Conservation (phyloP, 805 yeast genomes). For the Wickerhamomyces hampshirensis region DNA sequence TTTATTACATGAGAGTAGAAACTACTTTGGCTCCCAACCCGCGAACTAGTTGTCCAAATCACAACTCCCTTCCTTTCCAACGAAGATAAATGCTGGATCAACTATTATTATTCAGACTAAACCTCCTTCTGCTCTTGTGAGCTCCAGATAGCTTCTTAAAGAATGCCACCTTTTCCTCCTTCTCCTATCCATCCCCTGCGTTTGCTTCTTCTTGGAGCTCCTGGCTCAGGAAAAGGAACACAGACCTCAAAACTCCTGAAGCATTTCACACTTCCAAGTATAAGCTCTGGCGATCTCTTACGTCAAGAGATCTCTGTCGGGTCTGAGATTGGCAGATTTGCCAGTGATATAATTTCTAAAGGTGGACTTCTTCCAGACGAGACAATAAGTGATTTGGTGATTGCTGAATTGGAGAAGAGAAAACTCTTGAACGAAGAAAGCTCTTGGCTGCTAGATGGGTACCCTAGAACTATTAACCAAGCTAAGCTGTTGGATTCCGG, state of each 20-base stretch:
- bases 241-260: conserved; percentile 64
- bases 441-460: conserved; percentile 85
- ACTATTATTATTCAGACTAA: too few relatives aligned
- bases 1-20: too few relatives aligned
- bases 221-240: conserved; percentile 95
- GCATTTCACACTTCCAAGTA: conserved; percentile 43
- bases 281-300: conserved; percentile 83
- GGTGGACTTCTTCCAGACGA: conserved; percentile 77
- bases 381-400: conserved; percentile 56
- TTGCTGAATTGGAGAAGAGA: conserved; percentile 39
- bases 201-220: conserved; percentile 80
- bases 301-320: conserved; percentile 57
- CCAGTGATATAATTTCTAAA: conserved; percentile 46
- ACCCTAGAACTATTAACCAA: conserved; percentile 77
- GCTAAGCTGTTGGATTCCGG: conserved; percentile 53
- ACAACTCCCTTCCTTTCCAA: too few relatives aligned
- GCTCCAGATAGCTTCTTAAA: too few relatives aligned
- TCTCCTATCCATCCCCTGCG: conserved; percentile 42
- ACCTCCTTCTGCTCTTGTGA: too few relatives aligned
- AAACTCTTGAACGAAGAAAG: conserved; percentile 39
- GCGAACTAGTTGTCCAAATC: too few relatives aligned
- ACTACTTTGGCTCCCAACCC: too few relatives aligned
- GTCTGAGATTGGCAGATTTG: conserved; percentile 52
- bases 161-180: too few relatives aligned
- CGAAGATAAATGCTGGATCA: too few relatives aligned